These are phyloP conservation scores for Penicillium brevicompactum DNA, from an alignment of 2,329 filamentous ascomycete species.

Conservation along the genomic window DNA sequence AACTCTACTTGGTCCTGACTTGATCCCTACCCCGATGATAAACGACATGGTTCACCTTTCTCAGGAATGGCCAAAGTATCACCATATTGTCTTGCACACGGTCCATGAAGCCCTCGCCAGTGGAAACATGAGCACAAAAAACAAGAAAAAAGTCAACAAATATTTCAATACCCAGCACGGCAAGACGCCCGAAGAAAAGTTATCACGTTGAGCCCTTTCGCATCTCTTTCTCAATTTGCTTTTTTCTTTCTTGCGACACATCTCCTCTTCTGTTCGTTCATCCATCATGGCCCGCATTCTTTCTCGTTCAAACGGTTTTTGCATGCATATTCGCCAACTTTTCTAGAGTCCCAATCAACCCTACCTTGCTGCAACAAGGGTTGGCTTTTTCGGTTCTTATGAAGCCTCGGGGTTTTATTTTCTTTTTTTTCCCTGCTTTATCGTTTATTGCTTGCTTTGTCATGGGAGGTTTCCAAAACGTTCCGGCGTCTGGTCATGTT, in stretches of 20 bases:
- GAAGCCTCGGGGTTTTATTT: slow-evolving; percentile 24
- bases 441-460: slow-evolving; percentile 22
- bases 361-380: slow-evolving; percentile 25
- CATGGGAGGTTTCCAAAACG: slow-evolving; percentile 35
- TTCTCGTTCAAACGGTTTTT: slow-evolving; percentile 17
- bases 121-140: slow-evolving; percentile 57
- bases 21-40: slow-evolving; percentile 57
- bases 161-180: slow-evolving; percentile 17
- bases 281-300: slow-evolving; percentile 25
- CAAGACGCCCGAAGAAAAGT: slow-evolving; percentile 37
- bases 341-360: slow-evolving; percentile 24
- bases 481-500: slow-evolving; percentile 40
- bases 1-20: slow-evolving; percentile 53
- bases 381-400: slow-evolving; percentile 26
- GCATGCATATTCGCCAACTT: slow-evolving; percentile 21
- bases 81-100: slow-evolving; percentile 1
- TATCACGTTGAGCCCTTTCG: slow-evolving; percentile 26
- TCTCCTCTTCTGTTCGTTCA: slow-evolving; percentile 9
- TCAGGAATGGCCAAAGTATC: slow-evolving; percentile 27
- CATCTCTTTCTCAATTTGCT: slow-evolving; percentile 15
- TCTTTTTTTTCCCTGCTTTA: slow-evolving; percentile 11
- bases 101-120: slow-evolving; percentile 6
- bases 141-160: slow-evolving; percentile 43
- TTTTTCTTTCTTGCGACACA: slow-evolving; percentile 4
- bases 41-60: slow-evolving; percentile 59